Evolutionary conservation across 192 early-diverging fungal genomes (phyloP).

Genomic region (Glomus cerebriforme): DNA sequence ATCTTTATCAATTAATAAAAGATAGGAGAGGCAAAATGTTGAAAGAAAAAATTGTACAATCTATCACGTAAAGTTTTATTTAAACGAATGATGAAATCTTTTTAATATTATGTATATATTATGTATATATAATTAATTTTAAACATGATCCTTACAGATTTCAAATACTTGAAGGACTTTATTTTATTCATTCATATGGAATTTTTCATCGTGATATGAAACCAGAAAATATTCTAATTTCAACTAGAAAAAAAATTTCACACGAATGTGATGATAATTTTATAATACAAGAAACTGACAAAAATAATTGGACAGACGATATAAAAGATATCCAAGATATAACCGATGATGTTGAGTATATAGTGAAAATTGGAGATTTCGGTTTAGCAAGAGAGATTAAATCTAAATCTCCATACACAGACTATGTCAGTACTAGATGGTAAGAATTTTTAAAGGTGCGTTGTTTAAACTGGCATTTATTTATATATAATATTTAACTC

Average conservation of each 20-base stretch:
- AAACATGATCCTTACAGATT: conserved; percentile 53
- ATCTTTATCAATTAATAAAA: conserved; percentile 89
- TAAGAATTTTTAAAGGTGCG: conserved; percentile 36
- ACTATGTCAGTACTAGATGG: conserved; percentile 98
- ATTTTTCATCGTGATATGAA: conserved; percentile 98
- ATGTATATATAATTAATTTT: neutral
- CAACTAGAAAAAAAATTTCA: conserved; percentile 41
- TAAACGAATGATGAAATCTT: neutral
- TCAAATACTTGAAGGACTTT: conserved; percentile 85
- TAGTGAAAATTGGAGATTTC: conserved; percentile 94
- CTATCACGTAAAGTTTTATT: conserved; percentile 66
- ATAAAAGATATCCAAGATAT: conserved; percentile 12
- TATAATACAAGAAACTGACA: neutral
- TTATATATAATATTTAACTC: neutral
- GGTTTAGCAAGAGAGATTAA: conserved; percentile 91
- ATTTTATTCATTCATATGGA: conserved; percentile 90
- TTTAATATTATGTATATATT: neutral
- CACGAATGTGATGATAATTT: neutral
- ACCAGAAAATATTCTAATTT: conserved; percentile 92
- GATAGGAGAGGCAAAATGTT: conserved; percentile 67
- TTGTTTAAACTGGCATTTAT: neutral
- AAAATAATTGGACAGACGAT: neutral
- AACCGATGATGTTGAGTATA: conserved; percentile 37
- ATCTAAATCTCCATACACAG: conserved; percentile 88
- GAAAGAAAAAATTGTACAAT: conserved; percentile 66